Conservation (phyloP, 73 alveolate species). For the Paramecium tetraurelia region DNA sequence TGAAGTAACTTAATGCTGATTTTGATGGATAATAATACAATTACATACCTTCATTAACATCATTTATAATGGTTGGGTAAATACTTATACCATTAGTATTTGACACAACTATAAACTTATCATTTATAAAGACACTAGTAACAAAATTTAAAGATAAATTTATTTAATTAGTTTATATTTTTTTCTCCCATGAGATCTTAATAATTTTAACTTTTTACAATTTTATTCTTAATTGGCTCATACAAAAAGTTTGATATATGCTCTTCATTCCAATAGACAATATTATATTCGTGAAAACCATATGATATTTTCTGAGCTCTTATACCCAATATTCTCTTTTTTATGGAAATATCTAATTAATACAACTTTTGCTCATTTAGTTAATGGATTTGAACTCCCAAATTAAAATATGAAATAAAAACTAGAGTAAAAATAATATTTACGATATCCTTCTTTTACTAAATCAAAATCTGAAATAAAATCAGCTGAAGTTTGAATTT, state of each 20-base stretch:
- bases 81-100: not conserved
- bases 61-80: not conserved
- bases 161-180: not conserved
- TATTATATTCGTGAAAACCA: not conserved
- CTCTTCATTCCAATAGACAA: not conserved
- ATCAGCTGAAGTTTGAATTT: not conserved
- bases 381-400: not conserved
- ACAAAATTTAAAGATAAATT: not conserved
- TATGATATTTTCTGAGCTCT: not conserved
- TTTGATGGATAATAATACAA: not conserved
- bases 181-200: not conserved
- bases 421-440: not conserved
- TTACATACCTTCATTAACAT: not conserved
- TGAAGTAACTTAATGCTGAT: not conserved
- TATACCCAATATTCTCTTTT: not conserved
- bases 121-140: not conserved
- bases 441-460: not conserved
- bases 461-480: not conserved
- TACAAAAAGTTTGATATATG: not conserved
- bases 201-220: not conserved
- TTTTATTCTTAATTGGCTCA: not conserved
- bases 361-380: not conserved
- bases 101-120: not conserved
- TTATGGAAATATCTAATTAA: not conserved
- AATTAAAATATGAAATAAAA: not conserved